Conservation (phyloP, 1,139 yeast genomes). For the Pichia inconspicua region DNA sequence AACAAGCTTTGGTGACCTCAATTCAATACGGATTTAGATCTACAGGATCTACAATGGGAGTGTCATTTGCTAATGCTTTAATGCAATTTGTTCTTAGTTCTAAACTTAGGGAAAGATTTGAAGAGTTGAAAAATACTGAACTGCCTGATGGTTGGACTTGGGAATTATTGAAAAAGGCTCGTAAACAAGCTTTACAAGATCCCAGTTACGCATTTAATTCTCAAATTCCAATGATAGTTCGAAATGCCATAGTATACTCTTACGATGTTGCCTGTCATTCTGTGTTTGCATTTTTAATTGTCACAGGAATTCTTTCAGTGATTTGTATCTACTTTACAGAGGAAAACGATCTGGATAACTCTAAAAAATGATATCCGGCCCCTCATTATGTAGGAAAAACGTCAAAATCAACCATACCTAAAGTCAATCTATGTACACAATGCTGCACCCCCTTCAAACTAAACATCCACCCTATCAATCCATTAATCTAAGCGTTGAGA, state of each 20-base stretch:
- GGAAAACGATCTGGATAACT: constrained; percentile 13
- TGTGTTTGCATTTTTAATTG: constrained; percentile 16
- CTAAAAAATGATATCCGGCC: not conserved
- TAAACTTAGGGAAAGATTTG: constrained; percentile 8
- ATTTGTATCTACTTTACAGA: constrained; percentile 12
- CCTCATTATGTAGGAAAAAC: too few relatives aligned
- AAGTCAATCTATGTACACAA: too few relatives aligned
- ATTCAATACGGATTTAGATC: constrained; percentile 44
- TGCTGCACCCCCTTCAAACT: too few relatives aligned
- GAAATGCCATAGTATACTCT: not conserved
- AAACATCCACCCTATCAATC: too few relatives aligned
- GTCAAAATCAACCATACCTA: too few relatives aligned
- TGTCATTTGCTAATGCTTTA: constrained; percentile 39
- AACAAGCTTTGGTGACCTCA: constrained; percentile 43
- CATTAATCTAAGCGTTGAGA: not conserved
- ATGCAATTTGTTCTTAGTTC: constrained; percentile 27
- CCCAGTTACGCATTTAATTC: constrained; percentile 30
- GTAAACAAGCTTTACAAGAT: constrained; percentile 27
- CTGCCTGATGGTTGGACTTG: constrained; percentile 10
- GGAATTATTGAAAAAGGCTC: constrained; percentile 5
- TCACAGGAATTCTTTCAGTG: constrained; percentile 30
- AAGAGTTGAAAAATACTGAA: not conserved
- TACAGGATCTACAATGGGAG: constrained; percentile 45
- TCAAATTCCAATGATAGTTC: constrained; percentile 27
- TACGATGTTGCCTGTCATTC: constrained; percentile 29